Conservation (phyloP, 306 rosid species). For the Cicer cuneatum region DNA sequence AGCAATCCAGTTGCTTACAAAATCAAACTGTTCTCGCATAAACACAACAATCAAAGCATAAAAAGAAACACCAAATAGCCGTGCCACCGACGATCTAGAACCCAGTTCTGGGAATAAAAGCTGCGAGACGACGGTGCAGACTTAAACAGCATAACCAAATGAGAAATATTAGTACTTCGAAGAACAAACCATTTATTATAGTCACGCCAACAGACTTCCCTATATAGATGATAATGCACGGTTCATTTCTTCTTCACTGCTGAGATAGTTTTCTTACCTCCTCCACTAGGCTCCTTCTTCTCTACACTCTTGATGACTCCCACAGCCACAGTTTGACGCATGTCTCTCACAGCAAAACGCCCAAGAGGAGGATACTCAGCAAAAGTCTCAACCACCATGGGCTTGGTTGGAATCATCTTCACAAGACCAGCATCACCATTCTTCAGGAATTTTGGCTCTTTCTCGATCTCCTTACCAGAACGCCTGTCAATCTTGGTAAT, state of each 20-base stretch:
- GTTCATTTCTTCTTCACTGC: slow-evolving; percentile 68
- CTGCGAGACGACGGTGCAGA: slow-evolving; percentile 46
- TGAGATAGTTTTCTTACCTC: slow-evolving; percentile 49
- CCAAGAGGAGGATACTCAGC: slow-evolving; percentile 55
- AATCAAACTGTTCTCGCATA: too few relatives aligned
- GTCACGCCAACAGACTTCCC: too few relatives aligned
- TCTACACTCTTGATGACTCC: slow-evolving; percentile 89
- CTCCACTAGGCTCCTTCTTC: slow-evolving; percentile 84
- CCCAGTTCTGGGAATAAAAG: slow-evolving; percentile 64
- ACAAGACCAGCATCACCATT: slow-evolving; percentile 54
- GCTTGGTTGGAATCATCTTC: slow-evolving; percentile 59
- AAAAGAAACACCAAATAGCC: background rate
- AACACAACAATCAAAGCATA: too few relatives aligned
- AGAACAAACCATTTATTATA: background rate
- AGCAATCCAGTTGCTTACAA: background rate
- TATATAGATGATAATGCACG: slow-evolving; percentile 38
- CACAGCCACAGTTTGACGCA: slow-evolving; percentile 95
- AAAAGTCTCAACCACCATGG: slow-evolving; percentile 58
- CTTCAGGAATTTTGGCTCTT: slow-evolving; percentile 41
- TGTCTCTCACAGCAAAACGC: slow-evolving; percentile 75
- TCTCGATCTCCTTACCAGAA: background rate
- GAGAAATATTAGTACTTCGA: background rate
- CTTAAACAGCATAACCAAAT: slow-evolving; percentile 29
- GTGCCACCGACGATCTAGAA: slow-evolving; percentile 70
- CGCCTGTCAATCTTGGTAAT: background rate